Conservation (phyloP, 2,329 filamentous ascomycete genomes). For the Colletotrichum tabaci region DNA sequence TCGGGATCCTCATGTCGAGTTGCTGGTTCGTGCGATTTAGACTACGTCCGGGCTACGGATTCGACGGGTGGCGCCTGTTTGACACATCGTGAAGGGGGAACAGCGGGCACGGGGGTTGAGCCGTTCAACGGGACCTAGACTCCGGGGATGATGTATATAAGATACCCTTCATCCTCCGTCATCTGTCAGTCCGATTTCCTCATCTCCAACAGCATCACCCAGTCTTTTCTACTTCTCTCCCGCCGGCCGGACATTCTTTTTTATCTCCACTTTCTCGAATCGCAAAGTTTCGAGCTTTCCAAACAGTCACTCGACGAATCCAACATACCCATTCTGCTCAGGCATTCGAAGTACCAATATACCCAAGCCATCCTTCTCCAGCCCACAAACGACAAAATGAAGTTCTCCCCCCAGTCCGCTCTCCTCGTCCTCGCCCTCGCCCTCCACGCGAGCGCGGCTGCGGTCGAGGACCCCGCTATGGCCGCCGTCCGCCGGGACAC, state of each 20-base stretch:
- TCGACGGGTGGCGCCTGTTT: constrained; percentile 17
- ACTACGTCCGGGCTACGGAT: not conserved
- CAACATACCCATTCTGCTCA: not conserved
- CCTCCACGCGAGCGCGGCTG: constrained; percentile 41
- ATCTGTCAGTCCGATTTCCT: not conserved
- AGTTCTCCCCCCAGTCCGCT: constrained; percentile 47
- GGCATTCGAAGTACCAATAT: not conserved
- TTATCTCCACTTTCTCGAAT: not conserved
- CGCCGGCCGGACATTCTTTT: constrained; percentile 39
- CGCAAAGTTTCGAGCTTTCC: not conserved
- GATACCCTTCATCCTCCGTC: not conserved
- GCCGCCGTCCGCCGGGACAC: constrained; percentile 45
- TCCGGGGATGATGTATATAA: constrained; percentile 16
- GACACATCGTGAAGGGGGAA: constrained; percentile 22
- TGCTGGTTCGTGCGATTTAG: constrained; percentile 1
- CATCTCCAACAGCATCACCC: constrained; percentile 6
- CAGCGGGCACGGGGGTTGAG: not conserved
- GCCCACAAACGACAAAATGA: constrained; percentile 46
- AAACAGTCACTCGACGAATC: not conserved
- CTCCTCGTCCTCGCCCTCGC: constrained; percentile 48
- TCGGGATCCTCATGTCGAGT: constrained; percentile 19
- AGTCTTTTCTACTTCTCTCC: constrained; percentile 38
- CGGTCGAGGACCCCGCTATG: constrained; percentile 43
- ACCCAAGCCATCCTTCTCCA: not conserved
- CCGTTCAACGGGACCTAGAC: not conserved